Base-by-base conservation (phyloP, 306 rosid genomes). In the Begonia peltatifolia region DNA sequence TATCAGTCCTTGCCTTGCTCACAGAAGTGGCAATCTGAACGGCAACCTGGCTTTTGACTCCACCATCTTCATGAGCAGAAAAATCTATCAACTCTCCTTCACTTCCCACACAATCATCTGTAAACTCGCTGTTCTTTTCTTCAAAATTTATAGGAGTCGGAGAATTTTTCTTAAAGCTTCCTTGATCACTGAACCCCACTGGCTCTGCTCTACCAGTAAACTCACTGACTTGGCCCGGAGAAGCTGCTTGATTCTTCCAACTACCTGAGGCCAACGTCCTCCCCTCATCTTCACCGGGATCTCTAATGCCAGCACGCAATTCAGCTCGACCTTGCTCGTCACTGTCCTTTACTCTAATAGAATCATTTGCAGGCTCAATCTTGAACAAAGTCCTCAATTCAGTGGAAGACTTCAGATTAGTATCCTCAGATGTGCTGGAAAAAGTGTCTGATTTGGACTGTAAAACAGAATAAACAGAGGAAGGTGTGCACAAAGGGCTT, bases 401-500 rank as follows among this genome's bases (percentile, higher is more conserved):
- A 20, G 50, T 50, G 41, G 68, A 54, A 49, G 58, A 55, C 60
- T 69, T 68, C 46, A 2, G 74, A 53, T 63, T 78, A 61, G 73
- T 73, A 16, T 66, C 81, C 52, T 72, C 73, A 3, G 70, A 57
- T 14, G 56, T 35, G 69, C 52, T 63, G 35, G 60, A 63, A 23
- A 42, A 49, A 35, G 14, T 52, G 53, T 53, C 54, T 6, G 69
- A 65, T 71, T 62, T 73, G 10, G 72, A 47, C 49, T 47, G 74
- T 20, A 62, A 63, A 63, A 54, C 64, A 59, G 79, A 74, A 52
- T 85, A 72, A 35, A 46, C 57, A 12, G 82, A 78, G 0, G 87
- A 72, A 12, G 83, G 81, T 1, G 87, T 79, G 49, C 87, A 70
- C 59, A 72, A 62, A 53, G 94, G 82, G 71, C 83, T 78, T 50